Evolutionary conservation across 805 yeast species (phyloP).

Genomic region (Saccharomycopsis fermentans): DNA sequence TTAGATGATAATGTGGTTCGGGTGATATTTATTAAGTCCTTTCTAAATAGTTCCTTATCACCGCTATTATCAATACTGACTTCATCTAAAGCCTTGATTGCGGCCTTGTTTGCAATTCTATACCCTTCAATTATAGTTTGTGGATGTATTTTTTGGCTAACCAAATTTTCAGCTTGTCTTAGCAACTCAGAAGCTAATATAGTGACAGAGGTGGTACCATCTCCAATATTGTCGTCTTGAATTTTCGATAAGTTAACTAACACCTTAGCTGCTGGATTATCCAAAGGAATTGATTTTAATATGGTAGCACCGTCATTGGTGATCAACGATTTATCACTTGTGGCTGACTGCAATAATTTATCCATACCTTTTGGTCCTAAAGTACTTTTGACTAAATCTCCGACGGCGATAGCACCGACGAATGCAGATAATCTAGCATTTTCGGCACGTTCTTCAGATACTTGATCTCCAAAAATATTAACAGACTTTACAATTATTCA

Average conservation of each 20-base stretch:
- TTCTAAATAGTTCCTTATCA: conserved; percentile 49
- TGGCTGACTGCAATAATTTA: conserved; percentile 79
- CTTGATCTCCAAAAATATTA: conserved; percentile 94
- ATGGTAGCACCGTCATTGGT: conserved; percentile 99
- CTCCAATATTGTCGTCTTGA: conserved; percentile 98
- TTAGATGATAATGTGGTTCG: conserved; percentile 90
- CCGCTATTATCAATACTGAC: conserved; percentile 66
- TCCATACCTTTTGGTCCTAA: conserved; percentile 99
- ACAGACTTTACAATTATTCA: conserved; percentile 43
- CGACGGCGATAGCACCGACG: conserved; percentile 98
- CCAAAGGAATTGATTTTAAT: conserved; percentile 84
- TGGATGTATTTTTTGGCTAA: conserved; percentile 91
- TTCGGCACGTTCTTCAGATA: conserved; percentile 94
- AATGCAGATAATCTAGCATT: conserved; percentile 96
- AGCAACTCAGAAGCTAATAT: conserved; percentile 56
- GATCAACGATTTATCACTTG: conserved; percentile 66
- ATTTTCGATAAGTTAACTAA: conserved; percentile 90
- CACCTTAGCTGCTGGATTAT: conserved; percentile 95
- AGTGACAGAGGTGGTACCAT: conserved; percentile 96
- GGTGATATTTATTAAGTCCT: conserved; percentile 79
- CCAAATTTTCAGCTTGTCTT: conserved; percentile 88
- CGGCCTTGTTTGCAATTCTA: conserved; percentile 81
- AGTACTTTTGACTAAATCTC: conserved; percentile 82
- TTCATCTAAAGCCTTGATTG: conserved; percentile 66
- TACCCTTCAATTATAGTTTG: conserved; percentile 96